These are phyloP conservation scores for Pythium scleroteichum DNA, from an alignment of 352 stramenopile species.

Conservation along the genomic window DNA sequence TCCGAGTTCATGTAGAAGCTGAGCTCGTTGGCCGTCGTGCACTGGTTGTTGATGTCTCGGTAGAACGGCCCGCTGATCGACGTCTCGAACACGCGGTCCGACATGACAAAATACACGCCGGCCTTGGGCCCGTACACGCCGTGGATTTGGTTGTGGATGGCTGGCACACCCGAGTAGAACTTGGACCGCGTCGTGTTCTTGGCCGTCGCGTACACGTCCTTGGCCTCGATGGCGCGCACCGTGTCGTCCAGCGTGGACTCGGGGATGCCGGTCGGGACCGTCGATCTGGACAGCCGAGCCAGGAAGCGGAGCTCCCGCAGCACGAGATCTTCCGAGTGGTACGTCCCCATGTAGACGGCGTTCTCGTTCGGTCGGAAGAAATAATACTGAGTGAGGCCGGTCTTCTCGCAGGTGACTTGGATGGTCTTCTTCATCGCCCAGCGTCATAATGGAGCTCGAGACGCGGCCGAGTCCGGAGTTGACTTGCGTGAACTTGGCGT, in stretches of 20 bases:
- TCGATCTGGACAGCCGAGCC: constrained; percentile 36
- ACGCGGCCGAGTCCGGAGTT: constrained; percentile 42
- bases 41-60: constrained; percentile 63
- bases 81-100: constrained; percentile 43
- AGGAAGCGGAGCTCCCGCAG: constrained; percentile 52
- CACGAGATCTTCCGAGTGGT: constrained; percentile 36
- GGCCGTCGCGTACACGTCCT: constrained; percentile 38
- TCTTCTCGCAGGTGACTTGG: constrained; percentile 38
- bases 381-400: constrained; percentile 50
- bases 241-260: constrained; percentile 40
- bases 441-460: constrained; percentile 32
- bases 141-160: constrained; percentile 43
- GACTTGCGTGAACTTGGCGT: constrained; percentile 40
- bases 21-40: constrained; percentile 47
- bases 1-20: constrained; percentile 68
- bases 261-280: constrained; percentile 36
- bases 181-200: constrained; percentile 42
- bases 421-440: constrained; percentile 47
- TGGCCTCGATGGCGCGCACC: constrained; percentile 38
- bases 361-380: constrained; percentile 57
- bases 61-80: constrained; percentile 50
- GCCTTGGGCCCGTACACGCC: constrained; percentile 38
- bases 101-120: constrained; percentile 57
- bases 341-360: constrained; percentile 55
- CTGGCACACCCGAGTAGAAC: constrained; percentile 40